A percentile compares a stretch with the other conserved stretches of the same genome.
Evolutionary conservation across 176 grass and related monocot genomes (phyloP).

Genomic region (Thinopyrum elongatum): DNA sequence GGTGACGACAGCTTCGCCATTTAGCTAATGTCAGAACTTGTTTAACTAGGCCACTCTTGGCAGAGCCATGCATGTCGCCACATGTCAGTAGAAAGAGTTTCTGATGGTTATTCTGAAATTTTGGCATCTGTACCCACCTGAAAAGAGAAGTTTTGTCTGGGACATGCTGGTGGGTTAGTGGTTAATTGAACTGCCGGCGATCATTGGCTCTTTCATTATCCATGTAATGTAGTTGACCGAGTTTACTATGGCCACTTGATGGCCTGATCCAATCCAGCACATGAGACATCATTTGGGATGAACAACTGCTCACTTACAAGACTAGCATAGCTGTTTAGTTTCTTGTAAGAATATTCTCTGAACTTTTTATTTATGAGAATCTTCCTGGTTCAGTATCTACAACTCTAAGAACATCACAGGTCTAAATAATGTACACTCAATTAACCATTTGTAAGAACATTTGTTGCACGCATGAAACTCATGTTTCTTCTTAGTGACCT

Average conservation of each 20-base stretch:
- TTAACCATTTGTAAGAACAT: not conserved
- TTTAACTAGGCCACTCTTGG: not conserved
- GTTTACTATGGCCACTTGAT: not conserved
- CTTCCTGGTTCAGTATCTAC: not conserved
- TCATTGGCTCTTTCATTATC: not conserved
- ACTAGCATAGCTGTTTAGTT: not conserved
- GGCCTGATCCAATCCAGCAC: not conserved
- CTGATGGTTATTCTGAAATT: not conserved
- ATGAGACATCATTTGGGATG: not conserved
- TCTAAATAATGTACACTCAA: not conserved
- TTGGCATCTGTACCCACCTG: not conserved
- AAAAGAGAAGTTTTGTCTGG: not conserved
- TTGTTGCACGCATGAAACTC: not conserved
- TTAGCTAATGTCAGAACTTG: slow-evolving; percentile 1
- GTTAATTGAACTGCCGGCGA: not conserved
- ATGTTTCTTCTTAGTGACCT: not conserved
- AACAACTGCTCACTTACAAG: not conserved
- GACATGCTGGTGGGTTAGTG: not conserved
- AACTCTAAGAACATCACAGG: not conserved
- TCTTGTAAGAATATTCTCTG: not conserved
- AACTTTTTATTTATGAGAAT: not conserved
- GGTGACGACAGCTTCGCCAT: not conserved
- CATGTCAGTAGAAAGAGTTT: not conserved
- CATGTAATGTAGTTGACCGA: not conserved
- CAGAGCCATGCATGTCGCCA: not conserved